These are phyloP conservation scores for Chalaropsis ovoidea DNA, from an alignment of 2,329 filamentous ascomycete genomes.

Conservation along the genomic window DNA sequence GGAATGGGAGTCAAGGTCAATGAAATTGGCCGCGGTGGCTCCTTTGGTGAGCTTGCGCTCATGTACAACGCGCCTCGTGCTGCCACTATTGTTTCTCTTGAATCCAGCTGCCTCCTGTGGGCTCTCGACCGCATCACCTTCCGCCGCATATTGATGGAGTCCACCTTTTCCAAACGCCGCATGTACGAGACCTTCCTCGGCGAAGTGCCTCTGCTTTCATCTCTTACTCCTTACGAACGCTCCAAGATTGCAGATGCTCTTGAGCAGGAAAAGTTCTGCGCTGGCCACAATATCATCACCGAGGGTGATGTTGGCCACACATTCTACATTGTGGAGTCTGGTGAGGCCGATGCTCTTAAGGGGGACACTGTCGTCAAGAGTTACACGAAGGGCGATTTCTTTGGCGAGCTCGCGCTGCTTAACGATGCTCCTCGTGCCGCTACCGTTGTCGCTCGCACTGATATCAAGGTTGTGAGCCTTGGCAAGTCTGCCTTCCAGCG, in stretches of 20 bases:
- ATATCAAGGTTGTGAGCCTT: slow-evolving; percentile 85
- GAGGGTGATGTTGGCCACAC: slow-evolving; percentile 86
- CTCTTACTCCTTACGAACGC: slow-evolving; percentile 81
- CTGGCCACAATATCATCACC: slow-evolving; percentile 72
- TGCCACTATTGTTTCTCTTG: slow-evolving; percentile 79
- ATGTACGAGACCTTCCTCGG: slow-evolving; percentile 97
- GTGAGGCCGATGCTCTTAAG: slow-evolving; percentile 80
- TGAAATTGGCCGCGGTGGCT: slow-evolving; percentile 75
- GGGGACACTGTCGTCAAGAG: slow-evolving; percentile 63
- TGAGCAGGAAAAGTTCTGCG: slow-evolving; percentile 75
- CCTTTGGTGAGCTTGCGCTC: slow-evolving; percentile 89
- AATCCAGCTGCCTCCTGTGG: slow-evolving; percentile 74
- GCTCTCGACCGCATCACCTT: slow-evolving; percentile 92
- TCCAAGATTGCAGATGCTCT: slow-evolving; percentile 96
- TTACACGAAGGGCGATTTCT: slow-evolving; percentile 90
- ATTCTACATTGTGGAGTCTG: slow-evolving; percentile 83
- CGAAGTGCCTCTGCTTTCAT: slow-evolving; percentile 76
- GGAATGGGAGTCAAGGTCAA: slow-evolving; percentile 77
- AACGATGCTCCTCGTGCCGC: slow-evolving; percentile 91
- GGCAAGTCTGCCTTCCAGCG: slow-evolving; percentile 93
- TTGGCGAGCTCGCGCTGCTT: slow-evolving; percentile 85
- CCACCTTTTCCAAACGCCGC: slow-evolving; percentile 84
- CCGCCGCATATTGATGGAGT: slow-evolving; percentile 96
- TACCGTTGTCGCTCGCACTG: slow-evolving; percentile 70
- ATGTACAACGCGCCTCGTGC: slow-evolving; percentile 99